These are phyloP conservation scores for Fusarium cyanostomum DNA, from an alignment of 2,329 filamentous ascomycete genomes.

Conservation along the genomic window DNA sequence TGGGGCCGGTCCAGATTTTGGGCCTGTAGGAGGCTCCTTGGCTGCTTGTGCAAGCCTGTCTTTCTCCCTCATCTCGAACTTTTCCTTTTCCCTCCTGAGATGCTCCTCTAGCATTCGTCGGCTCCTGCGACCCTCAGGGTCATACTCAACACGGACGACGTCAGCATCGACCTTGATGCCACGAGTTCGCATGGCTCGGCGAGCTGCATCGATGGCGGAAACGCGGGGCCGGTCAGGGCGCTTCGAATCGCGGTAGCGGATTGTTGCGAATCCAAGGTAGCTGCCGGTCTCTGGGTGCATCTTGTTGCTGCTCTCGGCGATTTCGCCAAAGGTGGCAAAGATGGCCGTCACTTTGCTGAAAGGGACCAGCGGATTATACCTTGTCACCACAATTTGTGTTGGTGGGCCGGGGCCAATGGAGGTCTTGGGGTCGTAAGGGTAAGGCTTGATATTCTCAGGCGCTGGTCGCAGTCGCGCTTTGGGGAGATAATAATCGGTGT, in stretches of 20 bases:
- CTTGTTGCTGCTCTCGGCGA: slow-evolving; percentile 90
- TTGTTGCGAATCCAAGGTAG: slow-evolving; percentile 91
- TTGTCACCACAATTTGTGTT: slow-evolving; percentile 90
- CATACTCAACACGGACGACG: slow-evolving; percentile 83
- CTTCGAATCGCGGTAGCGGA: slow-evolving; percentile 83
- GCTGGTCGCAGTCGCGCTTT: slow-evolving; percentile 77
- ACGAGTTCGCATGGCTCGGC: slow-evolving; percentile 78
- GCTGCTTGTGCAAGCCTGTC: slow-evolving; percentile 45
- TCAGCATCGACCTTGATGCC: slow-evolving; percentile 82
- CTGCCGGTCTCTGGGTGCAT: slow-evolving; percentile 95
- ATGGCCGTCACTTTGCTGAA: slow-evolving; percentile 80
- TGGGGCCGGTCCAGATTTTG: slow-evolving; percentile 45
- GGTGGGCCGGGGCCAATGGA: slow-evolving; percentile 91
- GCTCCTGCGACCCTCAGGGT: slow-evolving; percentile 87
- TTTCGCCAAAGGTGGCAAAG: slow-evolving; percentile 85
- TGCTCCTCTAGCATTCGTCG: slow-evolving; percentile 79
- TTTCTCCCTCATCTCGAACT: slow-evolving; percentile 66
- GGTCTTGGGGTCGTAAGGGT: slow-evolving; percentile 81
- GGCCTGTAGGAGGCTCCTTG: slow-evolving; percentile 52
- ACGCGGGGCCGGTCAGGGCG: slow-evolving; percentile 55
- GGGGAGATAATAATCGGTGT: slow-evolving; percentile 73
- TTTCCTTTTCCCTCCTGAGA: slow-evolving; percentile 74
- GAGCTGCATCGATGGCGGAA: slow-evolving; percentile 81
- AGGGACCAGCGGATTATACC: slow-evolving; percentile 90
- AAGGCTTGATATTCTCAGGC: slow-evolving; percentile 83